Evolutionary conservation across 2,329 filamentous ascomycete species (phyloP), one percentile per base, ranked within the genome.

Genomic region (Fusarium ambrosium): DNA sequence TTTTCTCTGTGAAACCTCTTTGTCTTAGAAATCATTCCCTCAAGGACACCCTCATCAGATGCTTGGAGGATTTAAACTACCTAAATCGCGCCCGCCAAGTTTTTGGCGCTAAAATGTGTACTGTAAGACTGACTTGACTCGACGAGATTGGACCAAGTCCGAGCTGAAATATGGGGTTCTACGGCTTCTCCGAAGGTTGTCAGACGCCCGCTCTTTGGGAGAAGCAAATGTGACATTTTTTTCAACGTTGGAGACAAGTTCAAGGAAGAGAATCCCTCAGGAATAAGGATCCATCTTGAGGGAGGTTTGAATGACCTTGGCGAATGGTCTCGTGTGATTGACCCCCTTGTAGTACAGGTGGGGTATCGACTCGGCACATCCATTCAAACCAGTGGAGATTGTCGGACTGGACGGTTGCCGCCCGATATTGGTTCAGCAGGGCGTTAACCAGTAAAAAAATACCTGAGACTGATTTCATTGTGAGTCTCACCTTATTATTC

Each of bases 131-230:
- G 51, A 53, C 48, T 58, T 34, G 53, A 37, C n/a, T 32, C 51
- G 51, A 34, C 2, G 18, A 55, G 51, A 55, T 55, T 55, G 51
- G 51, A n/a, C 51, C 51, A 32, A 32, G 51, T 55, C 11, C 20
- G n/a, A 55, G 51, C 51, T 55, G 51, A 55, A 55, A 34, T 55
- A 55, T 55, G 51, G 51, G 51, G 51, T 55, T 34, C 32, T 34
- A 32, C 51, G 51, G 27, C 51, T 55, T 55, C 51, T 29, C 51
- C 51, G 51, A 51, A 29, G 48, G 4, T 11, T 6, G 18, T 29
- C 32, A 34, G 18, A 55, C 27, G 51, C 51, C 51, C 51, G 51
- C 51, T 55, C n/a, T 8, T 20, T 55, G 51, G 27, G 32, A 20
- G 32, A 55, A 34, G n/a, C 10, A 55, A 34, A 55, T 55, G 51